Percentiles rank a stretch among this genome's conserved stretches.
Conservation (phyloP, 2,329 filamentous ascomycete species). For the Paracoccidioides lutzii region DNA sequence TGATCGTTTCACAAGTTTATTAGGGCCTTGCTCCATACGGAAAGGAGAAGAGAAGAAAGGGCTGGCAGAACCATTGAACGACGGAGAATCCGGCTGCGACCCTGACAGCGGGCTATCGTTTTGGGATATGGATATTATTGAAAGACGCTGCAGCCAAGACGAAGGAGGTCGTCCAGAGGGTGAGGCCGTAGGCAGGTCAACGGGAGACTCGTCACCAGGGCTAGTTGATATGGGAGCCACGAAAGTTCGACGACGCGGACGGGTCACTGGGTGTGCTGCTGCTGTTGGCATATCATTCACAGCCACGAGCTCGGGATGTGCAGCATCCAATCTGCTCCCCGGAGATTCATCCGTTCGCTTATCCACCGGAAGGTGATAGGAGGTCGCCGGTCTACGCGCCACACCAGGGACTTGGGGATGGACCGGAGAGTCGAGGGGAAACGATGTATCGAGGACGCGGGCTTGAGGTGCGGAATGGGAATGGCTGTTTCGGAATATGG, state of each 20-base stretch:
- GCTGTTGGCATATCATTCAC: conserved; percentile 10
- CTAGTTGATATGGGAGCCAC: conserved; percentile 18
- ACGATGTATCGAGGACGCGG: conserved; percentile 5
- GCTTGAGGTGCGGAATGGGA: background rate
- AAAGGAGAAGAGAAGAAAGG: conserved; percentile 27
- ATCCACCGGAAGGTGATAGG: background rate
- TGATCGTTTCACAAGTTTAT: conserved; percentile 52
- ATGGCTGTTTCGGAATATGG: conserved; percentile 4
- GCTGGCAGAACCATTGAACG: conserved; percentile 41
- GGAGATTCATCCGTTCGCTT: background rate
- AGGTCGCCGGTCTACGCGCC: background rate
- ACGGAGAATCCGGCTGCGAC: conserved; percentile 40
- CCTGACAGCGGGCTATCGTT: conserved; percentile 36
- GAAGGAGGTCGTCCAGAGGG: conserved; percentile 30
- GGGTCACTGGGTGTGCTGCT: conserved; percentile 12
- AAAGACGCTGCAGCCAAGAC: conserved; percentile 46
- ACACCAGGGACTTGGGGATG: background rate
- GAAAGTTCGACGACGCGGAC: conserved; percentile 27
- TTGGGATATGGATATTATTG: conserved; percentile 36
- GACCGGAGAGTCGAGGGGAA: conserved; percentile 9
- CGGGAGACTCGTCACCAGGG: conserved; percentile 17
- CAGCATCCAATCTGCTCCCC: background rate
- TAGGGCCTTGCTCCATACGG: conserved; percentile 31
- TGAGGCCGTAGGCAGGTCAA: conserved; percentile 15
- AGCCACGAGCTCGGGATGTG: background rate